Percentiles rank a stretch among this genome's conserved stretches.
phyloP scores from a whole-genome alignment of 805 yeast genomes.

The Starmerella gropengiesseri region DNA sequence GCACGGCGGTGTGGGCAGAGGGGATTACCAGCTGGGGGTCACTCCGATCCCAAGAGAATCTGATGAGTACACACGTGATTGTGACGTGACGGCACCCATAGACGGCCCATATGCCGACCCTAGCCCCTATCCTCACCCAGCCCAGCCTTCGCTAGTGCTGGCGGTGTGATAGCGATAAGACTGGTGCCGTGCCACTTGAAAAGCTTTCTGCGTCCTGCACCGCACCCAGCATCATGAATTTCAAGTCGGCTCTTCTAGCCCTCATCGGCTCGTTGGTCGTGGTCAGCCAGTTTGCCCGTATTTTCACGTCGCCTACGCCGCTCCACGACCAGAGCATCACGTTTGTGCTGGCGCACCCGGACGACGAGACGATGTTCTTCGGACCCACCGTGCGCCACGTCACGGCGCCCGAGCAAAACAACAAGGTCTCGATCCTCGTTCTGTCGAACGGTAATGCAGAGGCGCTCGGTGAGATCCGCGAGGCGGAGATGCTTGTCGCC shows the following conservation, averaged over 20 bases:
- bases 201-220: background rate
- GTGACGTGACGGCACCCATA: background rate
- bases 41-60: no score
- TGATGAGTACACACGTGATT: no score
- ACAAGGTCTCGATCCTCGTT: conserved; percentile 50
- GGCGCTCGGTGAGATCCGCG: conserved; percentile 57
- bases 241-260: conserved; percentile 1
- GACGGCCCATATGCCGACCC: background rate
- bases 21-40: no score
- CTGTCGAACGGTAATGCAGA: conserved; percentile 69
- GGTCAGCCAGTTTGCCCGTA: conserved; percentile 15
- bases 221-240: background rate
- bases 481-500: conserved; percentile 47
- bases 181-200: background rate
- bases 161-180: conserved; percentile 2
- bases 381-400: conserved; percentile 60
- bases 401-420: conserved; percentile 39
- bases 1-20: no score
- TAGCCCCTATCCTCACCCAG: background rate
- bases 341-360: conserved; percentile 85
- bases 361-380: conserved; percentile 97
- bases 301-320: conserved; percentile 20
- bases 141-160: no score
- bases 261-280: conserved; percentile 3
- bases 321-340: conserved; percentile 24